These are phyloP conservation scores for Helenozyma rhizophorensis DNA, from an alignment of 805 yeast species.

Conservation along the genomic window DNA sequence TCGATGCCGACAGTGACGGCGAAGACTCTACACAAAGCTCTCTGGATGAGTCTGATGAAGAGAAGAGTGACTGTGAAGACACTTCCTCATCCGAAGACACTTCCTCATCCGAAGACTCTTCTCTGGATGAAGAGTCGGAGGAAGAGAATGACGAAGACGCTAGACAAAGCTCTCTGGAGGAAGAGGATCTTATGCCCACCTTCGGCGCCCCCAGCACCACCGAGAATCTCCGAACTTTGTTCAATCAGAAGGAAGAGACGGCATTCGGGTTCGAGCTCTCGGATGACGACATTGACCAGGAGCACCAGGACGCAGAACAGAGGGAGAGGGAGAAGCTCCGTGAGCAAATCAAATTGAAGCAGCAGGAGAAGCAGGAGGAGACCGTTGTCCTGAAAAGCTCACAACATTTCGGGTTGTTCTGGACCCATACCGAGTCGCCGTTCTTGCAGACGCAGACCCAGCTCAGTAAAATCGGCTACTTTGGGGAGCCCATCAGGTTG, in stretches of 20 bases:
- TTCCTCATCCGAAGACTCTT: too few species aligned
- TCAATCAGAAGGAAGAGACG: constrained; percentile 35
- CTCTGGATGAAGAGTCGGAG: constrained; percentile 1
- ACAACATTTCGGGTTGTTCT: constrained; percentile 54
- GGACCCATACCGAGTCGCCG: constrained; percentile 81
- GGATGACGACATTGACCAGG: constrained; percentile 19
- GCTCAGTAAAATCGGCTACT: constrained; percentile 50
- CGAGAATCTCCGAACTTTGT: constrained; percentile 57
- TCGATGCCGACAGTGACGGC: too few species aligned
- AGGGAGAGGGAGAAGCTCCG: constrained; percentile 23
- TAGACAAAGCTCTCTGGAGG: constrained; percentile 3
- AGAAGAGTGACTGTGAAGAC: too few species aligned
- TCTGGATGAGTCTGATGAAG: too few species aligned
- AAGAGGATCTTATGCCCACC: constrained; percentile 51
- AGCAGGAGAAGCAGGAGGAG: constrained; percentile 21
- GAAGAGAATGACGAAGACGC: constrained; percentile 1
- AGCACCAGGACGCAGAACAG: constrained; percentile 5
- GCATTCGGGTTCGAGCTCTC: constrained; percentile 38
- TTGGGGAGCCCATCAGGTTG: constrained; percentile 23
- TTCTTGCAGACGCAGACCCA: constrained; percentile 84
- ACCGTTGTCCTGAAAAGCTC: constrained; percentile 8
- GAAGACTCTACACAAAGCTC: too few species aligned
- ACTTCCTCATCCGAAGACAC: too few species aligned
- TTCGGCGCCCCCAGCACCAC: constrained; percentile 45
- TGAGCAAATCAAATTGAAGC: constrained; percentile 28